These are phyloP conservation scores for Plenodomus tracheiphilus DNA, from an alignment of 2,329 filamentous ascomycete species.

Conservation along the genomic window DNA sequence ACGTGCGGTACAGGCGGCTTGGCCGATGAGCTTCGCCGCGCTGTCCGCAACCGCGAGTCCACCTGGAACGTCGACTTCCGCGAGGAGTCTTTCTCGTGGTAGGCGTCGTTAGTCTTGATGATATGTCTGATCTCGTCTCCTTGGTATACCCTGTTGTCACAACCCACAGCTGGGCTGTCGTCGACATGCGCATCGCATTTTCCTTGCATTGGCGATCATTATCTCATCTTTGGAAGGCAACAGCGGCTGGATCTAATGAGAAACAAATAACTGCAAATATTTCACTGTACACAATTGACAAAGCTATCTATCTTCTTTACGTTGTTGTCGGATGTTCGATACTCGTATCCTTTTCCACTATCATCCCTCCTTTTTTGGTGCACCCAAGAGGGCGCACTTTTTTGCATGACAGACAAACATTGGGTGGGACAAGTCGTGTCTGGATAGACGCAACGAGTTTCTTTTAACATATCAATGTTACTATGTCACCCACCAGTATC, in stretches of 20 bases:
- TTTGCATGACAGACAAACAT: background rate
- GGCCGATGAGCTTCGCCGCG: slow-evolving; percentile 73
- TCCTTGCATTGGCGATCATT: slow-evolving; percentile 7
- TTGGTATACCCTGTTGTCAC: slow-evolving; percentile 21
- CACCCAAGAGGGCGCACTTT: background rate
- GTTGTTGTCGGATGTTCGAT: background rate
- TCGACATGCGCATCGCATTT: slow-evolving; percentile 8
- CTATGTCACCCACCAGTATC: slow-evolving; percentile 8
- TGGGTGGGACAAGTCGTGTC: background rate
- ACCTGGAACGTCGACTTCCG: slow-evolving; percentile 73
- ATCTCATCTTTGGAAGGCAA: slow-evolving; percentile 6
- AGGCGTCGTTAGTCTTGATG: slow-evolving; percentile 11
- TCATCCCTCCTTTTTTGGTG: background rate
- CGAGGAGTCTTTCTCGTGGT: slow-evolving; percentile 76
- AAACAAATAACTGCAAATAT: background rate
- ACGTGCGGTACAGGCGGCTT: slow-evolving; percentile 76
- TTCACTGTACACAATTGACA: background rate
- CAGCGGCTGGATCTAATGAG: slow-evolving; percentile 14
- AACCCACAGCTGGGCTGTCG: slow-evolving; percentile 1
- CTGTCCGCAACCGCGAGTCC: slow-evolving; percentile 67
- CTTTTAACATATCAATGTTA: slow-evolving; percentile 18
- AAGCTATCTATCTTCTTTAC: background rate
- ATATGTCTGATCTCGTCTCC: slow-evolving; percentile 9
- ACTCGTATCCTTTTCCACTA: background rate
- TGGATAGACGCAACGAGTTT: background rate